phyloP scores from a whole-genome alignment of 2,329 filamentous ascomycete genomes.

The Onygenales sp. region DNA sequence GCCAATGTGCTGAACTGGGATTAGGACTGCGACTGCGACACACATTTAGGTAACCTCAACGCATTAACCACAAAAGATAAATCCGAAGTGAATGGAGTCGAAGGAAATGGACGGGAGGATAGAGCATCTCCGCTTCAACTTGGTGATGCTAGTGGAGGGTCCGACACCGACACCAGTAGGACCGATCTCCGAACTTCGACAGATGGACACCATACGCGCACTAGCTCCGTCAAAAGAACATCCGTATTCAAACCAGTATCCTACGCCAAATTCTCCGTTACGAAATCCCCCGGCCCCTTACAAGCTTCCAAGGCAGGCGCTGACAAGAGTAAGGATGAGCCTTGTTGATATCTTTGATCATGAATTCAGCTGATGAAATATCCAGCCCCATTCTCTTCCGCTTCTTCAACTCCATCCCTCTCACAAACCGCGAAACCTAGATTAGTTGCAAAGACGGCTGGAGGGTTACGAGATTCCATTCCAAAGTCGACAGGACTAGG shows the following conservation, averaged over 20 bases:
- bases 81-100: conserved; percentile 29
- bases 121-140: conserved; percentile 22
- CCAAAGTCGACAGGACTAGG: conserved; percentile 39
- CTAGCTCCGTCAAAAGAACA: conserved; percentile 50
- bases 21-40: background rate
- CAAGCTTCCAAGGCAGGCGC: conserved; percentile 39
- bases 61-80: conserved; percentile 14
- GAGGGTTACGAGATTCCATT: conserved; percentile 41
- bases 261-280: conserved; percentile 56
- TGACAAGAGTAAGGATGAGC: conserved; percentile 42
- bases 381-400: conserved; percentile 27
- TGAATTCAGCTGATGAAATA: background rate
- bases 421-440: conserved; percentile 45
- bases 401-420: conserved; percentile 24
- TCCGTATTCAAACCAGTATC: conserved; percentile 56
- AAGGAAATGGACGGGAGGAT: conserved; percentile 27
- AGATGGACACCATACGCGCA: conserved; percentile 35
- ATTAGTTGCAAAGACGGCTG: conserved; percentile 54
- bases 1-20: background rate
- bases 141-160: conserved; percentile 44
- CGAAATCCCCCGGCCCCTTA: conserved; percentile 49
- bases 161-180: conserved; percentile 54
- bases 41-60: background rate
- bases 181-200: conserved; percentile 37
- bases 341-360: conserved; percentile 1